Base-by-base conservation (phyloP, 768 basidiomycete genomes). In the Hygrocybe punicea region DNA sequence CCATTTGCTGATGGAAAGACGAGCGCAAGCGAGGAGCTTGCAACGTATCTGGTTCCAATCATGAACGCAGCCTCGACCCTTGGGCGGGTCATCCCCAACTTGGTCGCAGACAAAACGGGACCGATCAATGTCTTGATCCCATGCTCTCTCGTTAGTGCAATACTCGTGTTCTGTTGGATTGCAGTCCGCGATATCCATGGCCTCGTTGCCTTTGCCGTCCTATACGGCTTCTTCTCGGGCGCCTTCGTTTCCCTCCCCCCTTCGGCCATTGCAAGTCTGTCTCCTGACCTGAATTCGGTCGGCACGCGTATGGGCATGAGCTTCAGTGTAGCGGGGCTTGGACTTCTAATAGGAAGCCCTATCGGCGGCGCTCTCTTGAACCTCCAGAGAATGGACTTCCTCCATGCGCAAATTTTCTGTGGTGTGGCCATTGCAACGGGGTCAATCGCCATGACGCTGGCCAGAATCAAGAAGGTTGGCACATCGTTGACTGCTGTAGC, bases 191-290 rank as follows among this genome's bases (percentile, higher is more conserved):
- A 53, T 19, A 62, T 63, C 4, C 63, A 55, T 4, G 67, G 68
- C 29, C 57, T 71, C 6, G 45, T 75, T 6, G 62, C 65, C 13
- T 71, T 76, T 23, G 68, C 67, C 1, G 53, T 73, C 45, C 62
- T 77, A 23, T 77, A 71, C 55, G 76, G 76, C 1, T 75, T 77
- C 61, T 73, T 73, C 55, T 64, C 66, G 4, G 68, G 68, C 10
- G 52, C 60, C 44, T 59, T 40, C 51, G 58, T 64, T 34, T 55
- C 57, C 7, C 40, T 58, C 29, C 40, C 33, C 13, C 36, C 46
- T 3, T 35, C 57, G 23, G 42, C 51, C 17, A 40, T 58, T 14
- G 39, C 53, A 3, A 53, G 17, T 14, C 39, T 52, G 33, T 36
- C 17, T 16, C 51, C 33, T 19, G 33, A 37, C 51, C 9, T 52